Percentiles rank a stretch among this genome's conserved stretches.
Evolutionary conservation across 208 protist species (phyloP).

Genomic region (Naegleria gruberi): DNA sequence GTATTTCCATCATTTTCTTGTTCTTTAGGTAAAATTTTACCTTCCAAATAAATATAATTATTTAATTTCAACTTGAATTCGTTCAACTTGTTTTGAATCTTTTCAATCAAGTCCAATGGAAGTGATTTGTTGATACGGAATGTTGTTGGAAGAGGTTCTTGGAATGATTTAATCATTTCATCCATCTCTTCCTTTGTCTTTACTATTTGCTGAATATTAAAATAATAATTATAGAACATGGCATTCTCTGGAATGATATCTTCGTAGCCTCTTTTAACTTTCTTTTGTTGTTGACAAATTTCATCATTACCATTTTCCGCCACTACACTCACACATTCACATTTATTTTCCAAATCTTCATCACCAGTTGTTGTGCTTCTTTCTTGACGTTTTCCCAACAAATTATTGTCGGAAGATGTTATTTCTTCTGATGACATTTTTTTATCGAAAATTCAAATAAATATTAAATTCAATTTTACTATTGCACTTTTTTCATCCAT

Average conservation of each 20-base stretch:
- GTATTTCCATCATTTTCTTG: neutral
- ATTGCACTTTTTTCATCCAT: too few relatives aligned
- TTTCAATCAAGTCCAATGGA: neutral
- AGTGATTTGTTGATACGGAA: neutral
- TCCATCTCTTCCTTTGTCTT: neutral
- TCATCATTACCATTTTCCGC: too few relatives aligned
- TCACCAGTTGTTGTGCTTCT: too few relatives aligned
- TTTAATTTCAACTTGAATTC: neutral
- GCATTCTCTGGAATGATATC: neutral
- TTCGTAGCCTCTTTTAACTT: too few relatives aligned
- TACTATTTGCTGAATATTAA: neutral
- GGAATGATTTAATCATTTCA: neutral
- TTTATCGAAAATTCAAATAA: too few relatives aligned
- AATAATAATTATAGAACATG: neutral
- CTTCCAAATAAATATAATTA: neutral
- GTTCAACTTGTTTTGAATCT: neutral
- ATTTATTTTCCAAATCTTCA: too few relatives aligned
- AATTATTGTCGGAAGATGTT: too few relatives aligned
- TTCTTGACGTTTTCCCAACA: too few relatives aligned
- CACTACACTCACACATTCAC: too few relatives aligned
- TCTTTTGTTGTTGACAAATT: too few relatives aligned
- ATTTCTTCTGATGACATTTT: too few relatives aligned
- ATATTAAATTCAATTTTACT: too few relatives aligned
- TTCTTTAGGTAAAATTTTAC: neutral
- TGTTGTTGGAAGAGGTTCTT: neutral